Conservation (phyloP, 1,284 basidiomycete species). For the Cryptococcus sp. region DNA sequence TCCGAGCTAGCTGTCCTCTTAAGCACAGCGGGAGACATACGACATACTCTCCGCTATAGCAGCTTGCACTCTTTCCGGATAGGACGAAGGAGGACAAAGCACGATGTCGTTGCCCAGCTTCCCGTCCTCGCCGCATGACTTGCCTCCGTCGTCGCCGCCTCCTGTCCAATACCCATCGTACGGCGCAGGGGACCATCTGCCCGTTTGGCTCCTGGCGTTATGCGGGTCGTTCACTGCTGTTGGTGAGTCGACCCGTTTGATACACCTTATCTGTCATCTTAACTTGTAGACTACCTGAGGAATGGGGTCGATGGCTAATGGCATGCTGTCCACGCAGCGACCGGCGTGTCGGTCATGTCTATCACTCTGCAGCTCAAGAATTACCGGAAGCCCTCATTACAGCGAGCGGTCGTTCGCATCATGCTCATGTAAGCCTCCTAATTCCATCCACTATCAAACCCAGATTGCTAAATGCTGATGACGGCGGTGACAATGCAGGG, state of each 20-base stretch:
- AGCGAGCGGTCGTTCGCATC: conserved; percentile 87
- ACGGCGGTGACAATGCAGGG: conserved; percentile 50
- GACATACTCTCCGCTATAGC: no score
- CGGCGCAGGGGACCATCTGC: conserved; percentile 49
- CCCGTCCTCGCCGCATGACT: conserved; percentile 21
- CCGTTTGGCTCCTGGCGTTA: conserved; percentile 45
- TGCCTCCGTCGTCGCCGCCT: conserved; percentile 16
- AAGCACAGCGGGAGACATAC: no score
- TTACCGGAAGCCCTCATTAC: conserved; percentile 78
- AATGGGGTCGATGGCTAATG: not conserved
- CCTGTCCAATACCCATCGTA: conserved; percentile 19
- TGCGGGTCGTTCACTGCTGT: conserved; percentile 50
- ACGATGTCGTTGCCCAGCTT: conserved; percentile 46
- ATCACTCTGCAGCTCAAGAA: conserved; percentile 89
- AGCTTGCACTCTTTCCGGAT: no score
- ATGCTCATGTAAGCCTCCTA: conserved; percentile 72
- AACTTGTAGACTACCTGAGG: not conserved
- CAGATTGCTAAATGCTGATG: not conserved
- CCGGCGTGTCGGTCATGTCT: conserved; percentile 74
- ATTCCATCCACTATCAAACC: not conserved
- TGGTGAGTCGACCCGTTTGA: conserved; percentile 34
- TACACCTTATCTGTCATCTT: not conserved
- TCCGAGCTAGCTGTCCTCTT: no score
- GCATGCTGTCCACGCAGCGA: conserved; percentile 57
- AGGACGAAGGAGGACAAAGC: no score